Percentiles rank a stretch among this genome's conserved stretches.
Evolutionary conservation across 2,329 filamentous ascomycete genomes (phyloP).

Genomic region (Aspergillus alliaceus): DNA sequence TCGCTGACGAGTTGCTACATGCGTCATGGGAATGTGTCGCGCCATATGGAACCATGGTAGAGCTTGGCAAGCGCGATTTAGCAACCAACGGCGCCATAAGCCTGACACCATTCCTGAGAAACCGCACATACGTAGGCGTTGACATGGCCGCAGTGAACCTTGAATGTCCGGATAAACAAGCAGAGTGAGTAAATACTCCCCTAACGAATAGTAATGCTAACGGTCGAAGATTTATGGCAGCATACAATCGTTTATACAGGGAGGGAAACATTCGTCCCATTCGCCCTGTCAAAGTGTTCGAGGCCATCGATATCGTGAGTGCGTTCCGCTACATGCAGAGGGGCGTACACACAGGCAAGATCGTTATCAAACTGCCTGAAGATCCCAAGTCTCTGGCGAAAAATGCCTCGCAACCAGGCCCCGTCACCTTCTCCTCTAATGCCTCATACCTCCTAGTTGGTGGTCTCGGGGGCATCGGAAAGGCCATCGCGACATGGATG

Average conservation of each 20-base stretch:
- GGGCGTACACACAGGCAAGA: constrained; percentile 47
- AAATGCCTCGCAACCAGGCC: neutral
- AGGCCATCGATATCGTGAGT: constrained; percentile 29
- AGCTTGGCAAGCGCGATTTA: constrained; percentile 24
- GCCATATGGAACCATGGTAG: constrained; percentile 4
- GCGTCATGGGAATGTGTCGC: constrained; percentile 29
- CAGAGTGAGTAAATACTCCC: too few relatives aligned
- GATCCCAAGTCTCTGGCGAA: neutral
- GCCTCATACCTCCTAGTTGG: constrained; percentile 17
- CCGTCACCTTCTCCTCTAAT: too few relatives aligned
- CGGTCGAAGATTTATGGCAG: too few relatives aligned
- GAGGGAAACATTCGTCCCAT: constrained; percentile 14
- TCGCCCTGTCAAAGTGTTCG: constrained; percentile 14
- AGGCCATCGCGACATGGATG: constrained; percentile 14
- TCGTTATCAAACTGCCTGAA: constrained; percentile 28
- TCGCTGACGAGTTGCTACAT: constrained; percentile 21
- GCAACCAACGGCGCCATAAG: too few relatives aligned
- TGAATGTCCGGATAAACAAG: too few relatives aligned
- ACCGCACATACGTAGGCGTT: too few relatives aligned
- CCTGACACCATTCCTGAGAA: too few relatives aligned
- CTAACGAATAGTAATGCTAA: too few relatives aligned
- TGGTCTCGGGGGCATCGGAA: constrained; percentile 18
- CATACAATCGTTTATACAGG: too few relatives aligned
- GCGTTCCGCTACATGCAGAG: constrained; percentile 47
- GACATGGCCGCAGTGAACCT: too few relatives aligned